Base-by-base conservation (phyloP, 2,329 filamentous ascomycete species). In the Eurotiales sp. region DNA sequence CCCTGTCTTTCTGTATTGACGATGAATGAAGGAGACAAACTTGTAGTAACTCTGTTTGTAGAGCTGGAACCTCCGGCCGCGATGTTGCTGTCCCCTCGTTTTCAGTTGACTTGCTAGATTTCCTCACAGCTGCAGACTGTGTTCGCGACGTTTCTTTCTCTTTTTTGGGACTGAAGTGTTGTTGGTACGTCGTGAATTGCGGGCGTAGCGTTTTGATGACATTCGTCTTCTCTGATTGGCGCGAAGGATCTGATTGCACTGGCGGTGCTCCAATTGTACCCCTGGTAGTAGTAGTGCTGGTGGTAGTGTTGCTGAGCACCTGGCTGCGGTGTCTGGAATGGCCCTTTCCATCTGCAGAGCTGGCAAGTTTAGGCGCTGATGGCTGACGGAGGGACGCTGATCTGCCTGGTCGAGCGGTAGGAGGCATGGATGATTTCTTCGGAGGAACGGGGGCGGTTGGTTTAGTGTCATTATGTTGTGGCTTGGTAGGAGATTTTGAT, bases 21-120 rank as follows among this genome's bases (percentile, higher is more conserved):
- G 61, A 60, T 7, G 64, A 61, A 55, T 72, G 66, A 6, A 74
- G 59, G 4, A 74, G 62, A 47, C 64, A 67, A 14, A 76, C 55
- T 50, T 76, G 73, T 21, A 76, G 60, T 11, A 76, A 59, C 52
- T 76, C 73, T 0, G 68, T 72, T 51, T 72, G 68, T 27, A 74
- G 46, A 11, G 65, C 63, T 12, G 64, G 57, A 46, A 69, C 59
- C 25, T 73, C 68, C 17, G 67, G 64, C 57, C 63, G 64, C 8
- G 64, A 60, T 6, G 64, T 58, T 15, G 64, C 59, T 15, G 65
- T 59, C 46, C 64, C 55, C 11, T 23, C 37, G 7, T 14, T 30
- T 19, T 37, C 29, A 25, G n/a, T 15, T 4, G 58, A 58, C n/a
- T 40, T 49, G 23, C 40, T n/a, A 8, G 40, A 53, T 12, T 12